phyloP scores from a whole-genome alignment of 306 rosid species.

The Casuarina glauca region DNA sequence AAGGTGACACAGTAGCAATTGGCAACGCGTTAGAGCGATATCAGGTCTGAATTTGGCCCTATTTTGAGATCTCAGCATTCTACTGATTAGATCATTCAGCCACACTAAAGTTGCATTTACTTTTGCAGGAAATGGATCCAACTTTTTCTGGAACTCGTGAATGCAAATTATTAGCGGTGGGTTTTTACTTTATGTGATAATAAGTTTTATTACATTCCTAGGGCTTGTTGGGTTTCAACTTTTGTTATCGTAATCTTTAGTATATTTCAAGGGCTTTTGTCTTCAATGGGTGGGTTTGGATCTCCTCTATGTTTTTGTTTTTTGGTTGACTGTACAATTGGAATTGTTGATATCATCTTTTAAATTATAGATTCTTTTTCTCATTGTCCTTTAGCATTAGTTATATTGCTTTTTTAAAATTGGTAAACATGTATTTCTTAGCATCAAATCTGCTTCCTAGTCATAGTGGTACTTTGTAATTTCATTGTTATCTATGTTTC shows the following conservation, averaged over 20 bases:
- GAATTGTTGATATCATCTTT: not conserved
- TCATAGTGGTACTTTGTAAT: not conserved
- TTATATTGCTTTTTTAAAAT: not conserved
- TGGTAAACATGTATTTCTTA: not conserved
- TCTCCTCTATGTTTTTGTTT: not conserved
- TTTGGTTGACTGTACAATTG: not conserved
- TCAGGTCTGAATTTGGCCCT: constrained; percentile 55
- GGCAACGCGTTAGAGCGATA: constrained; percentile 81
- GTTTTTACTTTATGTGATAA: constrained; percentile 22
- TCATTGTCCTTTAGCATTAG: not conserved
- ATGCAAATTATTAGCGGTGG: constrained; percentile 73
- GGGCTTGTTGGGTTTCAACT: constrained; percentile 31
- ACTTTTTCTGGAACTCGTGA: constrained; percentile 93
- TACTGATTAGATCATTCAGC: constrained; percentile 26
- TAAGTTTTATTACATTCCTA: not conserved
- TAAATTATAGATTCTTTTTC: not conserved
- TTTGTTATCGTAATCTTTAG: constrained; percentile 1
- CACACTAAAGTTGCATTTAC: constrained; percentile 21
- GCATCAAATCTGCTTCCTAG: not conserved
- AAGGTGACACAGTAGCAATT: constrained; percentile 78
- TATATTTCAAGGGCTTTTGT: not conserved
- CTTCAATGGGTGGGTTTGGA: not conserved
- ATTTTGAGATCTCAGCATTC: constrained; percentile 22
- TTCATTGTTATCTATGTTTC: constrained; percentile 8
- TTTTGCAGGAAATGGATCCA: constrained; percentile 91